Conservation (phyloP, 2,329 filamentous ascomycete genomes). For the Monilinia vaccinii-corymbosi region DNA sequence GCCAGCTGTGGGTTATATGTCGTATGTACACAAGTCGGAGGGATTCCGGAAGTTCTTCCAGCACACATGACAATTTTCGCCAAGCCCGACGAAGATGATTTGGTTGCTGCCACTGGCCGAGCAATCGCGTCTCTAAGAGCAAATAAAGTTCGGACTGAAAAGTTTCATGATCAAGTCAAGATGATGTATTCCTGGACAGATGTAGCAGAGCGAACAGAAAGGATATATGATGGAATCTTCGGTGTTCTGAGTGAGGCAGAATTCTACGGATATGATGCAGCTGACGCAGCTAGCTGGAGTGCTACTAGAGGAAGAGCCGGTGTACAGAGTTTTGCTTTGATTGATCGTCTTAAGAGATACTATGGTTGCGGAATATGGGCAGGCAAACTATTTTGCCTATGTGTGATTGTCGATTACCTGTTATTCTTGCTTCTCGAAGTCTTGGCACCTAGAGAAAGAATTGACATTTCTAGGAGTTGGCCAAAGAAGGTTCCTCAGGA, state of each 20-base stretch:
- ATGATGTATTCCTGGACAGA: slow-evolving; percentile 99
- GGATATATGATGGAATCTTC: slow-evolving; percentile 89
- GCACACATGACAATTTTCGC: slow-evolving; percentile 97
- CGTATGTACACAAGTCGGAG: slow-evolving; percentile 91
- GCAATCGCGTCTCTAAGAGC: slow-evolving; percentile 81
- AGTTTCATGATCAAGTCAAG: slow-evolving; percentile 93
- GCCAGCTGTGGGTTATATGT: slow-evolving; percentile 94
- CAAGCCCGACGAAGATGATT: slow-evolving; percentile 90
- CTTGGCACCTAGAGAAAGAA: slow-evolving; percentile 72
- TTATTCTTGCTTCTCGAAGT: slow-evolving; percentile 84
- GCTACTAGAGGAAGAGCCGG: slow-evolving; percentile 59
- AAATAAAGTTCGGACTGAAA: slow-evolving; percentile 81
- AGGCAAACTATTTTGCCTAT: slow-evolving; percentile 92
- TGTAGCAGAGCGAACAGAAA: slow-evolving; percentile 84
- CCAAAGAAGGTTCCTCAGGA: slow-evolving; percentile 54
- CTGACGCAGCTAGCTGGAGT: slow-evolving; percentile 52
- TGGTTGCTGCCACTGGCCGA: slow-evolving; percentile 79
- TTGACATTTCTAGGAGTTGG: slow-evolving; percentile 88
- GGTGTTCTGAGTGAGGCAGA: slow-evolving; percentile 78
- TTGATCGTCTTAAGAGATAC: slow-evolving; percentile 90
- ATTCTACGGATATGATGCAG: slow-evolving; percentile 75
- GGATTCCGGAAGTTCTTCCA: slow-evolving; percentile 92
- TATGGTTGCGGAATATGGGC: slow-evolving; percentile 99
- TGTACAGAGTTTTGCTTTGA: slow-evolving; percentile 81
- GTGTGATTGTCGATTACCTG: slow-evolving; percentile 87